Evolutionary conservation across 2,329 filamentous ascomycete genomes (phyloP).

Genomic region (Lecanicillium sp.): DNA sequence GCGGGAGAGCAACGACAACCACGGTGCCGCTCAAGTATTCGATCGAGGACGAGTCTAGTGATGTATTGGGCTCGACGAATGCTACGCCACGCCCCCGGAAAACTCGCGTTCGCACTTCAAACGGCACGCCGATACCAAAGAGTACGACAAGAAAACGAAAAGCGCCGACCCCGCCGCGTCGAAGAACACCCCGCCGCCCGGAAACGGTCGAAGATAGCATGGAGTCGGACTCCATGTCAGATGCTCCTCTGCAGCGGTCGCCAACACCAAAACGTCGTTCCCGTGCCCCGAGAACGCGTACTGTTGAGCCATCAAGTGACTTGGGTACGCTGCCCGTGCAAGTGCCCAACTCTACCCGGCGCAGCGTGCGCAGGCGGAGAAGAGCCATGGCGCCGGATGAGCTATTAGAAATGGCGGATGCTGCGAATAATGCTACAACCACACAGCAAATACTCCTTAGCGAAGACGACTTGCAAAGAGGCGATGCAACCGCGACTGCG

Average conservation of each 20-base stretch:
- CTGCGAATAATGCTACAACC: constrained; percentile 13
- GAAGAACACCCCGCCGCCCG: constrained; percentile 28
- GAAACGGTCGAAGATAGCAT: constrained; percentile 24
- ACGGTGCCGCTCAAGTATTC: constrained; percentile 45
- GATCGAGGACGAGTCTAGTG: constrained; percentile 27
- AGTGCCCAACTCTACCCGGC: constrained; percentile 15
- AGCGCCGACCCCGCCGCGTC: constrained; percentile 38
- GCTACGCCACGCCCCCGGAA: constrained; percentile 36
- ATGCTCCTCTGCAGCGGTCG: neutral
- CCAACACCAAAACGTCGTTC: constrained; percentile 14
- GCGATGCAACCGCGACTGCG: constrained; percentile 23
- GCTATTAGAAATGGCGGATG: constrained; percentile 21
- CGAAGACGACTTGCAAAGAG: constrained; percentile 26
- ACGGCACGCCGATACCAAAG: constrained; percentile 45
- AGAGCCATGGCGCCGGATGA: constrained; percentile 24
- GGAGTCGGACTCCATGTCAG: constrained; percentile 8
- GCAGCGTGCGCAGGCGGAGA: constrained; percentile 17
- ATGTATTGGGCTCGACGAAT: constrained; percentile 29
- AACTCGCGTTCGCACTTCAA: constrained; percentile 43
- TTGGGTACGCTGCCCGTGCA: constrained; percentile 17
- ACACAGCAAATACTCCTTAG: constrained; percentile 18
- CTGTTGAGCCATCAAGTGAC: constrained; percentile 23
- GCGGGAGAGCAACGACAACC: constrained; percentile 35
- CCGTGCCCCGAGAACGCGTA: constrained; percentile 14
- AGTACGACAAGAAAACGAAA: constrained; percentile 29